Evolutionary conservation across 2,329 filamentous ascomycete species (phyloP).

Genomic region (Erysiphe pulchra): DNA sequence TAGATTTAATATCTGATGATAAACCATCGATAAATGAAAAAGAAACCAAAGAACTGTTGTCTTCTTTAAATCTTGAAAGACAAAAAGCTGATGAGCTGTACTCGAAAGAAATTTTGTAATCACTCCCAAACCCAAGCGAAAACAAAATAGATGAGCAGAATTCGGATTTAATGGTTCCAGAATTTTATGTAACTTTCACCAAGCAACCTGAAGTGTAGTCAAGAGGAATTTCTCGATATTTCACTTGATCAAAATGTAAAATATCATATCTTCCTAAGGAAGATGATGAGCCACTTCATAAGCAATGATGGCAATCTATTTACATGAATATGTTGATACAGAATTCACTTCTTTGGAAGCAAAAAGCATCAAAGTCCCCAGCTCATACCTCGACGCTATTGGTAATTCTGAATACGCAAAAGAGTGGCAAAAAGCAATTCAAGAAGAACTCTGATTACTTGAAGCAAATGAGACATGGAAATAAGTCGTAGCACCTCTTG

Average conservation of each 20-base stretch:
- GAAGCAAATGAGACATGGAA: background rate
- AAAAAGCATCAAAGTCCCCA: background rate
- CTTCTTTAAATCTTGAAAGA: background rate
- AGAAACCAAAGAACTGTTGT: background rate
- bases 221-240: background rate
- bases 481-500: background rate
- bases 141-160: background rate
- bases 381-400: background rate
- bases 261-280: background rate
- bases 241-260: background rate
- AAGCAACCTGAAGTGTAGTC: background rate
- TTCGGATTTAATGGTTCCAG: background rate
- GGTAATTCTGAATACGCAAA: background rate
- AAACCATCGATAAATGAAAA: background rate
- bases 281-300: background rate
- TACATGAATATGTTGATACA: background rate
- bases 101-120: background rate
- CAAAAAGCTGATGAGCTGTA: background rate
- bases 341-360: background rate
- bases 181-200: background rate
- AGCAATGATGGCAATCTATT: background rate
- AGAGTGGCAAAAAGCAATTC: background rate
- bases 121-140: background rate
- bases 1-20: background rate
- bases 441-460: background rate